These are phyloP conservation scores for Jimgerdemannia flammicorona DNA, from an alignment of 192 early-diverging fungal genomes.

Conservation along the genomic window DNA sequence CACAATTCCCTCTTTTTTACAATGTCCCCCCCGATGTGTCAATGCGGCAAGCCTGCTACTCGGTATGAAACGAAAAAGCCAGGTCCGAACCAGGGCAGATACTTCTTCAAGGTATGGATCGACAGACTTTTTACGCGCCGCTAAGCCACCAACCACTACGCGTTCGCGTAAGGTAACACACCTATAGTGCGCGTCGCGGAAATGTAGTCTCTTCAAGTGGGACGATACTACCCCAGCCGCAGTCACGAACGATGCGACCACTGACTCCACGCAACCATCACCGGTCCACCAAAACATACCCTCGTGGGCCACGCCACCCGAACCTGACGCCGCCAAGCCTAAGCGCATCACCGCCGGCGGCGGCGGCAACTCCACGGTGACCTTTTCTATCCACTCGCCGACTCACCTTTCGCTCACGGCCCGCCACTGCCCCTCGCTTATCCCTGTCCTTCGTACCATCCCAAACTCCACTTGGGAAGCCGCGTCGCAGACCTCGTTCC, in stretches of 20 bases:
- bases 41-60: neutral
- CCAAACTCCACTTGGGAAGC: constrained; percentile 3
- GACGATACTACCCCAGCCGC: neutral
- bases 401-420: constrained; percentile 6
- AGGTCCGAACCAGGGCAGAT: constrained; percentile 2
- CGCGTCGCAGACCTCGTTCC: neutral
- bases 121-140: neutral
- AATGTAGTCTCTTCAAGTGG: neutral
- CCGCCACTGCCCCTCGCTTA: neutral
- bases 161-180: neutral
- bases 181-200: neutral
- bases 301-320: neutral
- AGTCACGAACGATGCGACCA: neutral
- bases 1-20: neutral
- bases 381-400: neutral
- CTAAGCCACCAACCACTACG: neutral
- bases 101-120: neutral
- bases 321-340: neutral
- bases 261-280: neutral
- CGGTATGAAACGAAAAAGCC: neutral
- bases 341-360: no score
- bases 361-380: neutral
- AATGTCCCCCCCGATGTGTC: neutral
- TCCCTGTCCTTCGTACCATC: neutral
- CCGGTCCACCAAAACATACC: neutral